Base-by-base conservation (phyloP, 805 yeast species). In the Candida yuanshanica region DNA sequence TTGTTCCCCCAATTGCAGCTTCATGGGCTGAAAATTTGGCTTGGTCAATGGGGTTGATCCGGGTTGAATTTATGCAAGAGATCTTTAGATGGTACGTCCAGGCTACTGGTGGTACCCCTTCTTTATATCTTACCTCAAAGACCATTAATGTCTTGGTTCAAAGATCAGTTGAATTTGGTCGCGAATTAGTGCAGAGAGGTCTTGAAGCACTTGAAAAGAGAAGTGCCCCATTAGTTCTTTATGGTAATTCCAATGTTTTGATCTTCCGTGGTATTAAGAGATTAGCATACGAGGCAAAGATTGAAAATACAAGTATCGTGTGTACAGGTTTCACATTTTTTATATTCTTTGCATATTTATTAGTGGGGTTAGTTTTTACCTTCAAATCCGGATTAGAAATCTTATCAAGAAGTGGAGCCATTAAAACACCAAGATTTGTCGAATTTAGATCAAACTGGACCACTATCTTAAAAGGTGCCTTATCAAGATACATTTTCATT, bases 1-100 rank as follows among this genome's bases (percentile, higher is more conserved):
- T 77, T 46, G 85, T 88, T 17, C 99, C 99, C 2, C 99, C 99
- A 3, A 90, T 93, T 51, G 98, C 97, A 5, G 88, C 95, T 3
- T 90, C 98, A 3, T 91, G 99, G 99, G 81, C 95, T 24, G 96
- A 91, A 64, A 93, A 91, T 67, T 93, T 93, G 70, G 81, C 79
- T 63, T 91, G 98, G 98, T 81, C 97, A 2, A 76, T 91, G 76
- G 99, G 99, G 36, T 81, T 91, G 49, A 85, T 93, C 53, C 74
- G 75, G 40, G 77, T 80, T 7, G 62, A 65, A 12, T 86, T 89
- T 55, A 83, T 91, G 77, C 96, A 90, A 62, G 62, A 70, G 33
- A 84, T 88, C 47, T 83, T 93, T 49, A 77, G 82, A 60, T 91
- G 99, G 99, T 91, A 91, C 62, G 81, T 91, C 39, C 96, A 91